Base-by-base conservation (phyloP, 2,329 filamentous ascomycete genomes). In the Aspergillus sp. region DNA sequence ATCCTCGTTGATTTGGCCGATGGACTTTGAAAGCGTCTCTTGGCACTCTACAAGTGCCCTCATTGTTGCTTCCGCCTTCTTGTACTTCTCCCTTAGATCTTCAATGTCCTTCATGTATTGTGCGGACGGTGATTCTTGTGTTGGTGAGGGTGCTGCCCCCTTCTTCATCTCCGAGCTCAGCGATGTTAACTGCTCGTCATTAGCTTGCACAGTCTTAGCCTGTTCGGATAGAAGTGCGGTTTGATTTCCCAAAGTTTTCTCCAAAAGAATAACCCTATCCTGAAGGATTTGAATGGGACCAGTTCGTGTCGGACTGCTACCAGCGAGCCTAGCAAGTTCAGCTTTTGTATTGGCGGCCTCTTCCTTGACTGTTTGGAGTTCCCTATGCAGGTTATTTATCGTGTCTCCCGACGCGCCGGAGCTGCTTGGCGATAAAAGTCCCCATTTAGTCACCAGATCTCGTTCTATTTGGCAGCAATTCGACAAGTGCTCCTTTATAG, bases 311-410 rank as follows among this genome's bases (percentile, higher is more conserved):
- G 22, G 22, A 27, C 23, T 48, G 30, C 22, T 35, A 15, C 35
- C 39, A 17, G 12, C 17, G 12, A 51, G 33, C 19, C 19, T 46
- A 13, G 25, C n/a, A 7, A 25, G 10, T 30, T 49, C 49, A 25
- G 38, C n/a, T 35, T 49, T 46, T 10, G 23, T 13, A 9, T 15
- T 17, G 7, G 10, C 13, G 19, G 41, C 38, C n/a, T 49, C 43
- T 2, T 48, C 32, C 15, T 43, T 53, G 15, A 43, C 17, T 7
- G 4, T 37, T 17, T 39, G 22, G 6, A 58, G 25, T 7, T 56
- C 50, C 9, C 43, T 45, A 39, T 63, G 50, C 17, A 64, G 37
- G n/a, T 52, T 49, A 2, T 44, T 38, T 6, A 57, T 23, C 23
- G 25, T 53, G n/a, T 56, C 53, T 1, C 50, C 49, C 1, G 25